Percentiles rank a stretch among this genome's conserved stretches.
Evolutionary conservation across 2,329 filamentous ascomycete genomes (phyloP).

Genomic region (Fusarium liriodendri): DNA sequence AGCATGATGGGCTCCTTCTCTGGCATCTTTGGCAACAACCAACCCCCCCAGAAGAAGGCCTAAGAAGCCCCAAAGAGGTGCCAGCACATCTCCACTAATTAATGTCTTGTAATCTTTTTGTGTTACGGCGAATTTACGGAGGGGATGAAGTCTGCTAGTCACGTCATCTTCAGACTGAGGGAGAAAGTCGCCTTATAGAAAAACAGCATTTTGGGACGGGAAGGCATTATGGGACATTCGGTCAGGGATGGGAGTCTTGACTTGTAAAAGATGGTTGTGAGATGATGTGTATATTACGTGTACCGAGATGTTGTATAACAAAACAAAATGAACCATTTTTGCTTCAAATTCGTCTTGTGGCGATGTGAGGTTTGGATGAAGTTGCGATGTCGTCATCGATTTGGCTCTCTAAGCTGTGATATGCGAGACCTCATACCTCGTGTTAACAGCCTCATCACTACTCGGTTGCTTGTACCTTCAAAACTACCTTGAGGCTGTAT

Average conservation of each 20-base stretch:
- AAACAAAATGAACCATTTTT: conserved; percentile 22
- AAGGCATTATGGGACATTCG: conserved; percentile 4
- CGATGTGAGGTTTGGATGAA: not conserved
- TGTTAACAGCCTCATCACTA: too few relatives aligned
- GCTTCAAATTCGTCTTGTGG: not conserved
- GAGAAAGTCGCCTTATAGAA: conserved; percentile 26
- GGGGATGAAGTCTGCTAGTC: conserved; percentile 7
- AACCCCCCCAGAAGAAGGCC: conserved; percentile 40
- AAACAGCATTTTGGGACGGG: conserved; percentile 23
- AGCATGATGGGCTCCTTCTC: conserved; percentile 85
- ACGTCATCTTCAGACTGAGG: conserved; percentile 26
- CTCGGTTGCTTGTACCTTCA: not conserved
- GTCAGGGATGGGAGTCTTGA: conserved; percentile 12
- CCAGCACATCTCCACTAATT: conserved; percentile 46
- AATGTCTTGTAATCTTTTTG: conserved; percentile 43
- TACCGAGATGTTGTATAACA: conserved; percentile 31
- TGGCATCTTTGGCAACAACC: conserved; percentile 41
- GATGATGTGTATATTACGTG: conserved; percentile 37
- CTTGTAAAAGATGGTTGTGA: conserved; percentile 26
- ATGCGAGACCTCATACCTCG: too few relatives aligned
- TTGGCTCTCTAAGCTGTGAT: not conserved
- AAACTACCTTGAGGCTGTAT: not conserved
- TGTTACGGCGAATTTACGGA: conserved; percentile 14
- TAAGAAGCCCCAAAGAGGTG: conserved; percentile 25
- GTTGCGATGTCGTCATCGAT: not conserved